phyloP scores from a whole-genome alignment of 2,329 filamentous ascomycete genomes.

The Fusarium tjaetaba region DNA sequence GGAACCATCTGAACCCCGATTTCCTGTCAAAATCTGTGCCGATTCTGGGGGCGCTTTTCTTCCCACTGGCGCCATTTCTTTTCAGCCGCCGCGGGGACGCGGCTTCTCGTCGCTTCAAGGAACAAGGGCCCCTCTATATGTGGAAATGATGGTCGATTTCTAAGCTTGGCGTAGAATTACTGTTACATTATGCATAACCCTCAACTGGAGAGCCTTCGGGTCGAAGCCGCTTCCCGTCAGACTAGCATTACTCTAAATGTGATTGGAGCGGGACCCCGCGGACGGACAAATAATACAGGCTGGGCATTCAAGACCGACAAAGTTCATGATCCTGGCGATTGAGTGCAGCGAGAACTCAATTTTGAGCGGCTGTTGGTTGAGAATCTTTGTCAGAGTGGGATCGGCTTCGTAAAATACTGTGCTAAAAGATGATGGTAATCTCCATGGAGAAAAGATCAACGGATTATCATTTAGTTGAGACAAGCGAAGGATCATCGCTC shows the following conservation, averaged over 20 bases:
- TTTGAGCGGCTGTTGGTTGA: neutral
- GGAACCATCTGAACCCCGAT: neutral
- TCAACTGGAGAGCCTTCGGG: neutral
- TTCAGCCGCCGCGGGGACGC: neutral
- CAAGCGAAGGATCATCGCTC: neutral
- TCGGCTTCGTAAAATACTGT: neutral
- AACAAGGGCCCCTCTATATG: neutral
- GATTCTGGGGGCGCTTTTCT: neutral
- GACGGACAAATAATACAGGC: conserved; percentile 6
- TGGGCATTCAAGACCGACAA: conserved; percentile 12
- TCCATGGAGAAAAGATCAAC: conserved; percentile 4
- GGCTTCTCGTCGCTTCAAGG: neutral
- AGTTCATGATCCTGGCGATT: conserved; percentile 15
- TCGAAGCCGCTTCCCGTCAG: neutral
- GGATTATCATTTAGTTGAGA: conserved; percentile 21
- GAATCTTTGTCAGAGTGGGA: neutral
- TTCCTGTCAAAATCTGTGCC: neutral
- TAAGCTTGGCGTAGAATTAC: conserved; percentile 6
- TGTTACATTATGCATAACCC: neutral
- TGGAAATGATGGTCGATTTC: conserved; percentile 7
- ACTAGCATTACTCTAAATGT: neutral
- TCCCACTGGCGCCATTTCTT: conserved; percentile 7
- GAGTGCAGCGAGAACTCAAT: neutral
- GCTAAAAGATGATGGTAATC: neutral
- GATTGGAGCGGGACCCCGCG: conserved; percentile 19